These are phyloP conservation scores for Dioscorea alata DNA, from an alignment of 106 monocot genomes.

Conservation along the genomic window DNA sequence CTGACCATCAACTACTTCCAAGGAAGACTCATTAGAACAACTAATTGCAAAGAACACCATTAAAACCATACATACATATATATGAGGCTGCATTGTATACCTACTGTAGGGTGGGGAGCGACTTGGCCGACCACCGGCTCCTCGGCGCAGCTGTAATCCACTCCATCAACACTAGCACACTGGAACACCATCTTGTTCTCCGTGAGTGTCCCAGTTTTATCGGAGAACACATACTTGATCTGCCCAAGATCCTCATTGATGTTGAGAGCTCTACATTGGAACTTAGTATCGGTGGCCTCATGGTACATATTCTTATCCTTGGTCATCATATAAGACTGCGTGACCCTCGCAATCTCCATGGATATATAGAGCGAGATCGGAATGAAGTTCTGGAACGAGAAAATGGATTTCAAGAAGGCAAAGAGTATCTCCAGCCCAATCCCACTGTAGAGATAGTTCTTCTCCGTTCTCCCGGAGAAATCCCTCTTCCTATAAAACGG, in stretches of 20 bases:
- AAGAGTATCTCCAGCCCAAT: conserved; percentile 48
- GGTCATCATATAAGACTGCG: conserved; percentile 76
- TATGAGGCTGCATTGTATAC: not conserved
- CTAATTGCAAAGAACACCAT: not conserved
- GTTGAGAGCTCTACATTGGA: conserved; percentile 85
- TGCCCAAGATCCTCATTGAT: conserved; percentile 97
- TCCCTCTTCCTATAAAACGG: conserved; percentile 52
- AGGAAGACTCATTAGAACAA: not conserved
- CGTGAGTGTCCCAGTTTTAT: conserved; percentile 90
- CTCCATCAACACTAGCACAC: conserved; percentile 49
- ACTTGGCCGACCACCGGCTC: not conserved
- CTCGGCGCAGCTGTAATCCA: conserved; percentile 31
- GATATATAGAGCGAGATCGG: conserved; percentile 87
- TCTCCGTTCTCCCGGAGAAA: conserved; percentile 17
- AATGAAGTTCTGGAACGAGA: conserved; percentile 82
- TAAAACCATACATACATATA: no score
- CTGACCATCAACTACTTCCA: conserved; percentile 10
- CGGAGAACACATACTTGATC: conserved; percentile 83
- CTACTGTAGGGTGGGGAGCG: not conserved
- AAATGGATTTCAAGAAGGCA: conserved; percentile 57
- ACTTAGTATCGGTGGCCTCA: conserved; percentile 36
- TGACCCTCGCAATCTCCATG: conserved; percentile 70
- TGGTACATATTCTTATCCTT: conserved; percentile 53
- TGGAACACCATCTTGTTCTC: conserved; percentile 97
- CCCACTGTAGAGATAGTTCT: conserved; percentile 46